Evolutionary conservation across 1,284 basidiomycete genomes (phyloP), one percentile per base, ranked within the genome.

Genomic region (Naganishia sp.): DNA sequence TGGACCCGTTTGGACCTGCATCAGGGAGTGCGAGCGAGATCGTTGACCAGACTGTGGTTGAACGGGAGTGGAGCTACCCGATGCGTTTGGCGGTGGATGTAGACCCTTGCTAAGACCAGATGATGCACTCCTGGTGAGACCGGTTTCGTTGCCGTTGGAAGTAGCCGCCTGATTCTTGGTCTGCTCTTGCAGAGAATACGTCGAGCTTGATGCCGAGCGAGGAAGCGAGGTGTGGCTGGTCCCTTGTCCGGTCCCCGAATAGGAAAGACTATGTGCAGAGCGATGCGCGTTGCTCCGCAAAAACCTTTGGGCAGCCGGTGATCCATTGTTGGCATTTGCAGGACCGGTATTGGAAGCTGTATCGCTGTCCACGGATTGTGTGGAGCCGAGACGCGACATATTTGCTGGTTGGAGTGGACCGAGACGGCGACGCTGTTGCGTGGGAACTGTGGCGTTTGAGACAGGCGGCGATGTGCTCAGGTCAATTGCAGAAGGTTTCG

Each of bases 381-480:
- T 15, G 15, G 50, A 54, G 25, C 61, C 43, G 18, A 63, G 50
- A 18, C 61, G 50, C 5, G 61, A 43, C 50, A 63, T 45, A 32
- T 63, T 63, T 15, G 61, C 61, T 18, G 61, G 61, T 46, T 46
- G 61, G 15, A 50, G 61, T 13, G 61, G 61, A 35, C 61, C 61
- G 21, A 65, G 64, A 1, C 64, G 64, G n/a, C 57, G 32, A 2
- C 47, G 47, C 21, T 61, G 57, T 3, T 49, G 56, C 46, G 25
- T 17, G 11, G 52, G 49, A 18, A 21, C 58, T 21, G 64, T 11
- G 35, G 17, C 35, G 39, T 1, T 49, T 21, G 28, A 42, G 9
- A 23, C n/a, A 35, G 55, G 47, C 41, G 56, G n/a, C 2, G 64
- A 60, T 17, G 63, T 50, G n/a, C 21, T n/a, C 21, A 49, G 47